Base-by-base conservation (phyloP, 225 moss, liverwort and hornwort species). In the Sphagnum contortum region DNA sequence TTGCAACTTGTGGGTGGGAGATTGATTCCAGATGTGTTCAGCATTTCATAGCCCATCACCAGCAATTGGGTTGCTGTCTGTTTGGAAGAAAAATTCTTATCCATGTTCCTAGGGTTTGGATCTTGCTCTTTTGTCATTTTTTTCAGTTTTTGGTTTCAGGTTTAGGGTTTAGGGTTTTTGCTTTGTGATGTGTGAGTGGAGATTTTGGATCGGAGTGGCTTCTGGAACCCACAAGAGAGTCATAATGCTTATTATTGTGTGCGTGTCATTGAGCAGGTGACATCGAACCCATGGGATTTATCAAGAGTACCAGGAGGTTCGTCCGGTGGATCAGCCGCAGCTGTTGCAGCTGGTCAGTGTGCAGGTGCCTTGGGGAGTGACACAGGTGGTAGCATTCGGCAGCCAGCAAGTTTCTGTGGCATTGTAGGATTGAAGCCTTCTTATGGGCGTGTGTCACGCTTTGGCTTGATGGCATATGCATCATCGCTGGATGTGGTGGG, bases 261-360 rank as follows among this genome's bases (percentile, higher is more conserved):
- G n/a, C n/a, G 29, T 29, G 0, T 29, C 29, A 29, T 29, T 29
- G 29, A 29, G 29, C 70, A 89, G 89, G 88, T 86, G 45, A 93
- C 93, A 59, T 76, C 83, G 59, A 98, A 98, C 73, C 93, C 96
- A 44, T 98, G 96, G 92, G 96, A 98, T 64, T 69, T 93, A 62
- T 83, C 92, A 8, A 83, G 96, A n/a, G 81, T 98, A 46, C 96
- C 93, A 12, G 96, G 96, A 48, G 93, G 96, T 6, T 98, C 96
- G 8, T 96, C 96, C 5, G 96, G 96, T 49, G 92, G 92, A 5
- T 96, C 96, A 71, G 92, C 92, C n/a, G 96, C 96, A 46, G 92
- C 96, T 45, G 90, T 92, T 44, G 92, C 92, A 9, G 80, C 87
- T 49, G 79, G 80, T 50, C 96, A 96, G 67, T 92, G 92, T 61